These are phyloP conservation scores for Termitomyces sp. DNA, from an alignment of 768 basidiomycete species.

Conservation along the genomic window DNA sequence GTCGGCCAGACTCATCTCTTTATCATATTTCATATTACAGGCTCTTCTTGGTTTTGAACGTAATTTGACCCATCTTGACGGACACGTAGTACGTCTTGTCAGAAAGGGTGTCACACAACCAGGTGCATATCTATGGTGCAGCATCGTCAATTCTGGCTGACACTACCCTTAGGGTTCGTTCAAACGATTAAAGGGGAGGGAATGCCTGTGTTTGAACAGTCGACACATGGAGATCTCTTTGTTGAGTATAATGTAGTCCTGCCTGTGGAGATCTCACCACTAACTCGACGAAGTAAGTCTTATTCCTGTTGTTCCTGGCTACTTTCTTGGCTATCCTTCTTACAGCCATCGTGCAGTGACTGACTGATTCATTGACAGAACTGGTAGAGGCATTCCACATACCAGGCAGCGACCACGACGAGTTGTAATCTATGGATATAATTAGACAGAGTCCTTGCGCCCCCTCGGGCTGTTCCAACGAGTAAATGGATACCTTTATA, in stretches of 20 bases:
- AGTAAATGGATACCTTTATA: neutral
- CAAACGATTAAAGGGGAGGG: conserved; percentile 85
- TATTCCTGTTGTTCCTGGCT: neutral
- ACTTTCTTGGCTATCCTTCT: neutral
- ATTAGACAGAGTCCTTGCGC: neutral
- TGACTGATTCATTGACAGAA: conserved; percentile 15
- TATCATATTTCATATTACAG: conserved; percentile 32
- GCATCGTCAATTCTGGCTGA: neutral
- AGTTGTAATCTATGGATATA: conserved; percentile 15
- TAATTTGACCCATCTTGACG: conserved; percentile 90
- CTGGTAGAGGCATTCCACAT: conserved; percentile 19
- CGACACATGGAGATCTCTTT: conserved; percentile 75
- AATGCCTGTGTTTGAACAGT: conserved; percentile 67
- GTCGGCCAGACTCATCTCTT: neutral
- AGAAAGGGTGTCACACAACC: conserved; percentile 89
- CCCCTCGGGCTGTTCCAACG: neutral
- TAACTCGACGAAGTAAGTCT: conserved; percentile 70
- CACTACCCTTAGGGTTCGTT: conserved; percentile 56
- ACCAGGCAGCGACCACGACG: conserved; percentile 16
- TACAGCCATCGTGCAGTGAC: neutral
- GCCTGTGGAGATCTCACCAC: conserved; percentile 63
- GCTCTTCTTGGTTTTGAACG: conserved; percentile 95
- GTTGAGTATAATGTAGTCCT: conserved; percentile 93
- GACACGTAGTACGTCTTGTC: conserved; percentile 63
- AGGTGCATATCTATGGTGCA: conserved; percentile 35